Evolutionary conservation across 2,329 filamentous ascomycete species (phyloP), one percentile per base, ranked within the genome.

Genomic region (Ramichloridium luteum): DNA sequence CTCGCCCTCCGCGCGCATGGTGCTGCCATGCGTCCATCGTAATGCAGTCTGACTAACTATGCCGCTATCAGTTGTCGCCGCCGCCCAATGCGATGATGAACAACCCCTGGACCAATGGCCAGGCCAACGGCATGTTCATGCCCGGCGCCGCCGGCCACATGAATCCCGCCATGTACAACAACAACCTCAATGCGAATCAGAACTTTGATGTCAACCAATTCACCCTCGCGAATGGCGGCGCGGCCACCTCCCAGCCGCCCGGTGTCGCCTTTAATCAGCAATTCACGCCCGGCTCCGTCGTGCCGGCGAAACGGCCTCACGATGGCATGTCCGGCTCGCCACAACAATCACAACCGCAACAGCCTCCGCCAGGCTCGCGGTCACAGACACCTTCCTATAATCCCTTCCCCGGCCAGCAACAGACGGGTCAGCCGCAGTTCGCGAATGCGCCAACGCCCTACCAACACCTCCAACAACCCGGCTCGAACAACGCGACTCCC

Each of bases 241-340:
- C 25, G 30, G 26, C 25, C 22, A 38, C 32, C 36, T 8, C 20
- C 8, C 20, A 8, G 20, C 20, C 20, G 20, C 20, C 8, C 8
- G 20, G 20, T 23, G 8, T 8, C 8, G 8, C 20, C 8, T 23
- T 23, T 23, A 8, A 30, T 33, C 22, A 35, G 29, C 16, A 53
- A 51, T 27, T 88, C 64, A 80, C 85, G 54, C 83, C 83, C 46
- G 88, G 82, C 60, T 70, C 80, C 28, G 76, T 93, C 50, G 77
- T 93, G 45, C 88, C 88, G 36, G 88, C 86, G 13, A 98, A 96
- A 62, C 75, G 90, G 50, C 72, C 81, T 32, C 84, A 93, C 59
- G 86, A 94, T 57, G 86, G 77, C 51, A 70, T 90, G 51, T 78
- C 77, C 45, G 77, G 80, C 54, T 92, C 85, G 17, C 85, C 88